Conservation (phyloP, 164 flowering plant genomes). For the Vitis amurensis region DNA sequence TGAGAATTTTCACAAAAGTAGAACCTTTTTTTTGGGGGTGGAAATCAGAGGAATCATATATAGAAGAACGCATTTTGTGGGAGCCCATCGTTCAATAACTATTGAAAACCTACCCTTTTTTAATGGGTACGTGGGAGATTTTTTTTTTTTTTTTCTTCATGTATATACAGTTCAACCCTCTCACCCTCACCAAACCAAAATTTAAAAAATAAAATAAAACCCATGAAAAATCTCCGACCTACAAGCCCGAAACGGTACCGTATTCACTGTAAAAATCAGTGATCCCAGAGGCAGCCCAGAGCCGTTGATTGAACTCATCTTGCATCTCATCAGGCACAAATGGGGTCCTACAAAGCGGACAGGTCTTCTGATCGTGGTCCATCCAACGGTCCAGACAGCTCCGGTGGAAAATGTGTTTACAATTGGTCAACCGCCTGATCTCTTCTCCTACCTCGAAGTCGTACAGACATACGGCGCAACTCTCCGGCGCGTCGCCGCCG, state of each 20-base stretch:
- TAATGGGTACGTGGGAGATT: background rate
- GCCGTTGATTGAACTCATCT: slow-evolving; percentile 62
- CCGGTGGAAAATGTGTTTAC: slow-evolving; percentile 80
- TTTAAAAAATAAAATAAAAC: background rate
- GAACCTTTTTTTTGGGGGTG: too few species aligned
- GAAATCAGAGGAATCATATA: too few species aligned
- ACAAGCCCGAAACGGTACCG: slow-evolving; percentile 23
- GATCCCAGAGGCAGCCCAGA: slow-evolving; percentile 72
- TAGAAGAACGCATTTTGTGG: too few species aligned
- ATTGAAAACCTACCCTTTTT: background rate
- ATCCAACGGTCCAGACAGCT: slow-evolving; percentile 87
- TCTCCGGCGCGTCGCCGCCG: slow-evolving; percentile 36
- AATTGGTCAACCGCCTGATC: slow-evolving; percentile 70
- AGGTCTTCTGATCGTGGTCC: slow-evolving; percentile 85
- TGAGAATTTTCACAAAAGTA: too few species aligned
- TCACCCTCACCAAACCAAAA: background rate
- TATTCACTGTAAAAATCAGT: slow-evolving; percentile 49
- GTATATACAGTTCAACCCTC: slow-evolving; percentile 1
- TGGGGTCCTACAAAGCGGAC: slow-evolving; percentile 80
- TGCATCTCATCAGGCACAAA: slow-evolving; percentile 58
- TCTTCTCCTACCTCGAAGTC: slow-evolving; percentile 70
- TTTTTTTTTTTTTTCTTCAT: background rate
- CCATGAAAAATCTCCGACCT: background rate
- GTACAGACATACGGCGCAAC: slow-evolving; percentile 84
- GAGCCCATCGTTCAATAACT: too few species aligned